A percentile compares a stretch with the other conserved stretches of the same genome.
Evolutionary conservation across 75 land plant genomes (phyloP).

Genomic region (Selaginella tamariscina): DNA sequence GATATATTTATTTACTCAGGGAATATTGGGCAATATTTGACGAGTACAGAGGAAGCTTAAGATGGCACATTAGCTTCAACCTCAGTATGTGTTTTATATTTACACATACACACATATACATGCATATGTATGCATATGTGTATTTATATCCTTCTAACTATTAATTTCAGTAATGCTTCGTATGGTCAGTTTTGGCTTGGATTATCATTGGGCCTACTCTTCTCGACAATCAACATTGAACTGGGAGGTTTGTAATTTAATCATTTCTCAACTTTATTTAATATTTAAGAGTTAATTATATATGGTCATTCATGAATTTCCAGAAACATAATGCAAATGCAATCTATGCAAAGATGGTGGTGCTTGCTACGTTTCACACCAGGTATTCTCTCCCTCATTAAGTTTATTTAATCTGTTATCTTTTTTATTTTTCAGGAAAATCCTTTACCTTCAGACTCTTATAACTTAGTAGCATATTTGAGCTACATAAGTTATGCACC

Average conservation of each 20-base stretch:
- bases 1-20: slow-evolving; percentile 28
- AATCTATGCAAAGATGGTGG: not conserved
- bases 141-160: slow-evolving; percentile 8
- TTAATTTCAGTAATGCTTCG: slow-evolving; percentile 59
- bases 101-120: no score
- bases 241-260: slow-evolving; percentile 64
- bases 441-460: slow-evolving; percentile 27
- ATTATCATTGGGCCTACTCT: slow-evolving; percentile 66
- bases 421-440: slow-evolving; percentile 40
- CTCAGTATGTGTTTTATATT: slow-evolving; percentile 38
- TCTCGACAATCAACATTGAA: slow-evolving; percentile 37
- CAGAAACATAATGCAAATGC: not conserved
- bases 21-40: slow-evolving; percentile 49
- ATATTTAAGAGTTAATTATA: no score
- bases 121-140: no score
- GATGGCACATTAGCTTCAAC: slow-evolving; percentile 96
- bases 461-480: slow-evolving; percentile 47
- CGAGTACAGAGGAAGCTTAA: slow-evolving; percentile 57
- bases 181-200: slow-evolving; percentile 91
- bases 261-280: no score
- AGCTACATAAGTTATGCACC: slow-evolving; percentile 83
- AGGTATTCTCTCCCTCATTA: not conserved
- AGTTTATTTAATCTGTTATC: not conserved
- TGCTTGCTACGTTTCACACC: not conserved
- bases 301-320: no score